Conservation (phyloP, 2,329 filamentous ascomycete genomes). For the Cryphonectria parasitica region DNA sequence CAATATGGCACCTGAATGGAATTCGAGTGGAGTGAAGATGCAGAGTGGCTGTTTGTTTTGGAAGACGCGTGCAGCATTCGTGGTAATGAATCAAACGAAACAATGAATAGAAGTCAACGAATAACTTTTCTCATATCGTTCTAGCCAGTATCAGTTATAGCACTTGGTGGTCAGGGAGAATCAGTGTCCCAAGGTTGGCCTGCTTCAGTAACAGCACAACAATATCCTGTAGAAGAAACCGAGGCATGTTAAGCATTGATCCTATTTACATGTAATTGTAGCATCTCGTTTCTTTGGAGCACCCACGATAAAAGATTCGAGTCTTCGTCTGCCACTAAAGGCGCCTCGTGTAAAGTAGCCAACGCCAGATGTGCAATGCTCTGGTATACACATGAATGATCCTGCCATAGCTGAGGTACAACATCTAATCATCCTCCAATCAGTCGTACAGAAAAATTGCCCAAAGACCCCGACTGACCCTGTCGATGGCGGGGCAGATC, state of each 20-base stretch:
- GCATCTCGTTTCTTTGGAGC: background rate
- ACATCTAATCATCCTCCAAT: conserved; percentile 13
- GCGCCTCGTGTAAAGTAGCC: conserved; percentile 6
- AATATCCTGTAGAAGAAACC: background rate
- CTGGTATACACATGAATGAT: conserved; percentile 23
- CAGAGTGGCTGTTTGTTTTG: no score
- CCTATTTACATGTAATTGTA: background rate
- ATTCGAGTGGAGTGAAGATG: no score
- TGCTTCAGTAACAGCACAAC: background rate
- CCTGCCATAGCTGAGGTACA: conserved; percentile 19
- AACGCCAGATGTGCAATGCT: conserved; percentile 28
- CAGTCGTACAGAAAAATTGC: conserved; percentile 6
- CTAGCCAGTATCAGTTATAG: background rate
- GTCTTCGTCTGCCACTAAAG: background rate
- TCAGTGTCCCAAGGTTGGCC: background rate
- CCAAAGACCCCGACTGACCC: background rate
- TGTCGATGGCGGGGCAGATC: background rate
- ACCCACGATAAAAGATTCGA: background rate
- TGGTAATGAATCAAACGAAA: no score
- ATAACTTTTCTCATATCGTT: no score
- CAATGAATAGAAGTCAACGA: no score
- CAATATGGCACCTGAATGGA: background rate
- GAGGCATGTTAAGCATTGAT: background rate
- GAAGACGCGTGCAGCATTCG: no score
- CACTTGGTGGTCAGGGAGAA: background rate